These are phyloP conservation scores for Agrostemma githago DNA, from an alignment of 148 eudicot species.

Conservation along the genomic window DNA sequence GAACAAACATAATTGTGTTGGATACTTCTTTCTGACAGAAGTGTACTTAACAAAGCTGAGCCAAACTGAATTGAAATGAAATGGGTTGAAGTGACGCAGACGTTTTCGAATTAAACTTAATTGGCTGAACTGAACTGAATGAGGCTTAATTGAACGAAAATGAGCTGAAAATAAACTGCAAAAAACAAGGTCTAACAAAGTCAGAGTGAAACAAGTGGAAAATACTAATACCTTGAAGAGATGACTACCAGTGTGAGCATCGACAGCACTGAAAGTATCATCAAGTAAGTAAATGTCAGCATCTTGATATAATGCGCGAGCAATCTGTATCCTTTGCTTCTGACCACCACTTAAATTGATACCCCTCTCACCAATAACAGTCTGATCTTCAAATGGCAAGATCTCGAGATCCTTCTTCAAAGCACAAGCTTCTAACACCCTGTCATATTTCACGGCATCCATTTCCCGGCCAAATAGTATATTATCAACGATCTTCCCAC, in stretches of 20 bases:
- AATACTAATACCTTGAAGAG: conserved; percentile 34
- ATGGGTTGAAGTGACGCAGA: too few relatives aligned
- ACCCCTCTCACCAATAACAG: conserved; percentile 46
- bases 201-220: neutral
- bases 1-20: neutral
- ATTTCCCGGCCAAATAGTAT: conserved; percentile 39
- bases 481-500: conserved; percentile 51
- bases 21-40: too few relatives aligned
- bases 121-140: too few relatives aligned
- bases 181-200: neutral
- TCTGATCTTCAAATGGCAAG: conserved; percentile 40
- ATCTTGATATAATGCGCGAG: conserved; percentile 47
- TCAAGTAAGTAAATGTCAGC: conserved; percentile 47
- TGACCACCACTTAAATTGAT: conserved; percentile 53
- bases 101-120: too few relatives aligned
- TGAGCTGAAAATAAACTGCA: neutral
- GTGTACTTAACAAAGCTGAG: too few relatives aligned
- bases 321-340: conserved; percentile 49
- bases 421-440: conserved; percentile 38
- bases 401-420: conserved; percentile 44
- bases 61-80: too few relatives aligned
- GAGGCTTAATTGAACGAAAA: too few relatives aligned
- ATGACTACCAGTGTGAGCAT: conserved; percentile 51
- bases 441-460: conserved; percentile 32
- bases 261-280: conserved; percentile 52